A percentile compares a stretch with the other conserved stretches of the same genome.
phyloP scores from a whole-genome alignment of 306 rosid species.

The Dalbergia cochinchinensis region DNA sequence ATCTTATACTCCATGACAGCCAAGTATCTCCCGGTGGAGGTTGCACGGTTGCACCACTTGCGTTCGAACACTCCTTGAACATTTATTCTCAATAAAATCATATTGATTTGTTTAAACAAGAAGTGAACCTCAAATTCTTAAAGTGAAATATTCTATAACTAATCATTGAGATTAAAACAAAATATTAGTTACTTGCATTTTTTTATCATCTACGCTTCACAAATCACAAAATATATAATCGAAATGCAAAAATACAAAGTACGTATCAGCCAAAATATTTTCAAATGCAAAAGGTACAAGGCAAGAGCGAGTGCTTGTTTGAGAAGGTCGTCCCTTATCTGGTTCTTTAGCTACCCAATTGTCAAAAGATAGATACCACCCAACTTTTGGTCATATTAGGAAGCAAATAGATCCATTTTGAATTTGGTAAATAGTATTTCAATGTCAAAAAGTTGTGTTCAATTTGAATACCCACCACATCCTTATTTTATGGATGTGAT shows the following conservation, averaged over 20 bases:
- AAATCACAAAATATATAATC: no score
- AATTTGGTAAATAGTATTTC: no score
- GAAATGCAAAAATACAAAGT: no score
- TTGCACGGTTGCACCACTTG: no score
- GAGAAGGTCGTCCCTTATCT: neutral
- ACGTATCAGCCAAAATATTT: neutral
- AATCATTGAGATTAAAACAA: no score
- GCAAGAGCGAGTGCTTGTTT: neutral
- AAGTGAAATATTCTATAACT: neutral
- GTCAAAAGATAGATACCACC: neutral
- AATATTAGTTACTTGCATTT: no score
- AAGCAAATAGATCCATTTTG: conserved; percentile 17
- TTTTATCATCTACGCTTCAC: no score
- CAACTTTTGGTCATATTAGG: neutral
- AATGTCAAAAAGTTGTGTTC: no score
- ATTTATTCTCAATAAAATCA: neutral
- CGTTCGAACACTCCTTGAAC: neutral
- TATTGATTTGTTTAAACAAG: neutral
- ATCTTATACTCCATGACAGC: no score
- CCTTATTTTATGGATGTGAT: no score
- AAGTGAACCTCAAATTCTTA: neutral
- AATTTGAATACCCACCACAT: no score
- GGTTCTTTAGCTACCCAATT: neutral
- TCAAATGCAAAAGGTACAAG: neutral
- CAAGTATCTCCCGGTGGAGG: no score